Evolutionary conservation across 345 rosid genomes (phyloP), one percentile per base, ranked within the genome.

Genomic region (Litchi chinensis): DNA sequence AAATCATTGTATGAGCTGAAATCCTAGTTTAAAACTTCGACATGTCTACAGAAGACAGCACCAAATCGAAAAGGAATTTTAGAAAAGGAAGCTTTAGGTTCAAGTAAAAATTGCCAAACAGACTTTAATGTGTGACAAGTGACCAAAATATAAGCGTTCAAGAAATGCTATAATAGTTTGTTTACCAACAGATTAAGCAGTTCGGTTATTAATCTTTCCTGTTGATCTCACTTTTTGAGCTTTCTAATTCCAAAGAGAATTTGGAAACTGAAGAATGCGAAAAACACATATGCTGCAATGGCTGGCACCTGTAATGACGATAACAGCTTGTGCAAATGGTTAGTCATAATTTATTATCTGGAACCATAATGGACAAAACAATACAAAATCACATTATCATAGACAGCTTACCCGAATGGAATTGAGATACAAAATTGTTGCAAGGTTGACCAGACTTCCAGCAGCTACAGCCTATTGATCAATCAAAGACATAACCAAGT

Each of bases 381-480:
- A 68, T 40, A 59, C 52, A 57, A 39, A 74, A 62, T 1, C 16
- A 70, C 3, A 46, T 3, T 46, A 10, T 46, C 64, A 54, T 11
- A 11, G 74, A 71, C 22, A 79, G 83, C 94, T 91, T 89, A 95
- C 98, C 81, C 86, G 86, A 68, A 95, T 70, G 19, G 98, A 89
- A 73, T 95, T 90, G 77, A 93, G 94, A 87, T 88, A 90, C 85
- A 95, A 88, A 83, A 92, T 87, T 73, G 98, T 95, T 72, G 93
- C 98, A 6, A 93, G 95, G 86, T 95, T 95, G 77, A 95, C 79
- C 81, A 95, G 85, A 85, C 97, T 95, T 85, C 98, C 98, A 79
- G 95, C 93, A 79, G 97, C 98, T 68, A 95, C 95, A 12, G 93
- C 92, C 98, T 93, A 94, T 83, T 75, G 82, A 86, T 81, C 11